Evolutionary conservation across 2,329 filamentous ascomycete species (phyloP), one percentile per base, ranked within the genome.

Genomic region (Thielaviopsis punctulata): DNA sequence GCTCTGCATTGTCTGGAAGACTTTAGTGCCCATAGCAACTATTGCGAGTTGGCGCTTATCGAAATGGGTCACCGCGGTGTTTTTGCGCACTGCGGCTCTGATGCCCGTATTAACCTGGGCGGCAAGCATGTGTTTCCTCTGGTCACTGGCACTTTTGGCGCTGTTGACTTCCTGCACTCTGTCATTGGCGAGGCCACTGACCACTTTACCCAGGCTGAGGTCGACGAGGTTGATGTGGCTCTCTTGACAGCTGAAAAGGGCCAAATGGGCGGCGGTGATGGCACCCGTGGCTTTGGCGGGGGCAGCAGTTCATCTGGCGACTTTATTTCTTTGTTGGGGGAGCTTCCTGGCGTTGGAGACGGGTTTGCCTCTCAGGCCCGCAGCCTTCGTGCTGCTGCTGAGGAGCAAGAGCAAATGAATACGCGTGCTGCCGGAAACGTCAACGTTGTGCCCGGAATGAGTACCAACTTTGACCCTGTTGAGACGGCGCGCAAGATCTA

Each of bases 401-500:
- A 76, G 48, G 75, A 75, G 1, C 80, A 86, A 64, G 77, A 84
- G 49, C 33, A 52, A 9, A 36, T 39, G 41, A 83, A 82, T 62
- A 57, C 64, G 47, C 65, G 66, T 13, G 62, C 30, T 12, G 50
- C 44, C 8, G 49, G 27, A 64, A 80, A 73, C 58, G 62, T 60
- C 22, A 80, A 79, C 57, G 67, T 78, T 13, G 77, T 88, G 9
- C 84, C 83, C 19, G 86, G 84, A 5, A 86, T 89, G 73, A 83
- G 79, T 60, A 72, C 78, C 13, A 72, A 75, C 61, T 86, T 93
- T 55, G 89, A 95, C 60, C 82, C 85, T 0, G 76, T 85, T 59
- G 81, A 86, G 65, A 83, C 82, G 0, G 76, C 83, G 13, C 71
- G 75, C 39, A 80, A 93, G 67, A 95, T 98, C 58, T 96, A 96